These are phyloP conservation scores for Ormosia emarginata DNA, from an alignment of 306 rosid species.

Conservation along the genomic window DNA sequence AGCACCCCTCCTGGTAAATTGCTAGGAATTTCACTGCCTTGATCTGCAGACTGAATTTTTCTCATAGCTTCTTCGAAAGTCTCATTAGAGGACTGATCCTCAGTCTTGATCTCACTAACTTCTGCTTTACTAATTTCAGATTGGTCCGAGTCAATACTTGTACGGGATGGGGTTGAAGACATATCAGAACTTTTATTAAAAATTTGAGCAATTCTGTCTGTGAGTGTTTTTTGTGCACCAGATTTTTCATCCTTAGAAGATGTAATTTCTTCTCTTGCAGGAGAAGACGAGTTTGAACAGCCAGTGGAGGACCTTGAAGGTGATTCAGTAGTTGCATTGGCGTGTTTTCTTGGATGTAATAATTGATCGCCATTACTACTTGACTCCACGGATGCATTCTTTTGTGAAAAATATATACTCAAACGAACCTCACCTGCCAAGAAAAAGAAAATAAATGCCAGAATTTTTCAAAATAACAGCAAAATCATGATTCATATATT, in stretches of 20 bases:
- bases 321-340: slow-evolving; percentile 13
- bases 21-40: slow-evolving; percentile 64
- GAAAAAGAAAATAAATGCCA: neutral
- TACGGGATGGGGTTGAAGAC: slow-evolving; percentile 35
- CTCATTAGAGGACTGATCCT: slow-evolving; percentile 51
- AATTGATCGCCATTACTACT: slow-evolving; percentile 26
- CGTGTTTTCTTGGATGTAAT: slow-evolving; percentile 19
- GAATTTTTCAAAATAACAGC: neutral
- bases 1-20: slow-evolving; percentile 82
- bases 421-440: slow-evolving; percentile 83
- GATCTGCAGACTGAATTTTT: slow-evolving; percentile 59
- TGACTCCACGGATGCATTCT: slow-evolving; percentile 42
- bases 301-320: slow-evolving; percentile 34
- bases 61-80: slow-evolving; percentile 72
- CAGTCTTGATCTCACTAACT: slow-evolving; percentile 42
- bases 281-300: slow-evolving; percentile 50
- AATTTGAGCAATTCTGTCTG: slow-evolving; percentile 74
- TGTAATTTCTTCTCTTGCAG: slow-evolving; percentile 46
- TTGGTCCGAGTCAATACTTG: slow-evolving; percentile 54
- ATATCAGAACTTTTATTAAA: slow-evolving; percentile 64
- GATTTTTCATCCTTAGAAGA: slow-evolving; percentile 65
- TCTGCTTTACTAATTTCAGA: slow-evolving; percentile 49
- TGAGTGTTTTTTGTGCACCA: slow-evolving; percentile 52
- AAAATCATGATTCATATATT: neutral
- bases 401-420: slow-evolving; percentile 45